Evolutionary conservation across 1,284 basidiomycete genomes (phyloP), one percentile per base, ranked within the genome.

Genomic region (Chondrostereum purpureum): DNA sequence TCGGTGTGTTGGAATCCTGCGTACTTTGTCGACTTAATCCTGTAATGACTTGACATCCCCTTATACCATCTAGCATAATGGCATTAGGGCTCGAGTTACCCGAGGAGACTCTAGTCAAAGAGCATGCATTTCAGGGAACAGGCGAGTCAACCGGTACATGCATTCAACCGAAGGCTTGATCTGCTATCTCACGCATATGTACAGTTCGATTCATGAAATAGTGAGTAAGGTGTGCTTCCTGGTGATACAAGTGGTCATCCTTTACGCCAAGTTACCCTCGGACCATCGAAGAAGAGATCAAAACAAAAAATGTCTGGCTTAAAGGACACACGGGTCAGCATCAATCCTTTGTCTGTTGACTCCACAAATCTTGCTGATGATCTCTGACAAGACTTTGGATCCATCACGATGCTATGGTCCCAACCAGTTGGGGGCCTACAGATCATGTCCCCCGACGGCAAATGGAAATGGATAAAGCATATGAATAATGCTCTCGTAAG

Each of bases 361-460:
- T 14, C 19, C 11, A n/a, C 35, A 4, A 6, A 35, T 31, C 31
- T 17, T 34, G 14, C 1, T n/a, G n/a, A n/a, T n/a, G n/a, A n/a
- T n/a, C n/a, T n/a, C n/a, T n/a, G n/a, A n/a, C 4, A 31, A 80
- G 80, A 83, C 53, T 70, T 78, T 49, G 77, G 74, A n/a, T 72
- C 68, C 12, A 56, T 80, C 39, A 75, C 73, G 2, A 65, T 79
- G 12, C 58, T 80, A 5, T 79, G 72, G 72, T 73, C 73, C 20
- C 80, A 82, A 45, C 79, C 81, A 0, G 70, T 82, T 3, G 63
- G 73, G 10, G 77, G 68, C 0, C 64, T 83, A 19, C 81, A 83
- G 45, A 79, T 83, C 38, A 58, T 76, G 5, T 64, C 67, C 0
- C 66, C 55, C 4, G 72, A 77, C 24, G 72, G 72, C 1, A 61